These are phyloP conservation scores for Dacryopinax spathularia DNA, from an alignment of 768 basidiomycete species.

Conservation along the genomic window DNA sequence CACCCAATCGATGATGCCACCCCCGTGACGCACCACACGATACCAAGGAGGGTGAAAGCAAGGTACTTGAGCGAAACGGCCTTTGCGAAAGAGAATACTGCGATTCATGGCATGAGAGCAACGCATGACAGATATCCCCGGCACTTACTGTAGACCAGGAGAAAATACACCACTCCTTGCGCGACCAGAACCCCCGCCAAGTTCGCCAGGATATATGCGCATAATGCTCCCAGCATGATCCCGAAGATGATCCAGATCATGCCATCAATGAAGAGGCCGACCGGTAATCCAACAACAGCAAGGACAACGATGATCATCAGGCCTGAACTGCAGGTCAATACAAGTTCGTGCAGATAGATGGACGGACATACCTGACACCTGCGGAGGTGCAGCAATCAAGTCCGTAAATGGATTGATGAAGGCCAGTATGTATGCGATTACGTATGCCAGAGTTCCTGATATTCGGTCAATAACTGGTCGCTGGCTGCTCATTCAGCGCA, in stretches of 20 bases:
- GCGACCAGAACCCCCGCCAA: background rate
- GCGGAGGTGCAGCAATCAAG: background rate
- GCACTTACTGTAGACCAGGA: background rate
- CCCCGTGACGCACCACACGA: background rate
- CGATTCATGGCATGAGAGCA: background rate
- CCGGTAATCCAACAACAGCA: background rate
- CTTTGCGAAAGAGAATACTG: background rate
- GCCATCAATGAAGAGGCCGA: background rate
- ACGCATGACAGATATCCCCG: background rate
- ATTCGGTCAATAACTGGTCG: background rate
- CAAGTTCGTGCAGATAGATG: background rate
- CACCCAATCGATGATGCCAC: background rate
- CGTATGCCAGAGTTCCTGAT: background rate
- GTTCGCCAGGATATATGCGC: background rate
- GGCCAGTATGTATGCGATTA: background rate
- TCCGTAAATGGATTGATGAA: background rate
- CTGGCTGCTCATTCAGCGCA: background rate
- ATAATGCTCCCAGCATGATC: background rate
- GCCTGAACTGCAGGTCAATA: background rate
- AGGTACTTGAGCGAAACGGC: background rate
- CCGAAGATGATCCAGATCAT: background rate
- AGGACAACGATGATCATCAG: conserved; percentile 2
- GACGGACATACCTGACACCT: background rate
- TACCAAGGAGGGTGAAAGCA: background rate
- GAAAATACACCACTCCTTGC: background rate